A percentile compares a stretch with the other conserved stretches of the same genome.
These are phyloP conservation scores for Pythium scleroteichum DNA, from an alignment of 352 stramenopile species.

Conservation along the genomic window DNA sequence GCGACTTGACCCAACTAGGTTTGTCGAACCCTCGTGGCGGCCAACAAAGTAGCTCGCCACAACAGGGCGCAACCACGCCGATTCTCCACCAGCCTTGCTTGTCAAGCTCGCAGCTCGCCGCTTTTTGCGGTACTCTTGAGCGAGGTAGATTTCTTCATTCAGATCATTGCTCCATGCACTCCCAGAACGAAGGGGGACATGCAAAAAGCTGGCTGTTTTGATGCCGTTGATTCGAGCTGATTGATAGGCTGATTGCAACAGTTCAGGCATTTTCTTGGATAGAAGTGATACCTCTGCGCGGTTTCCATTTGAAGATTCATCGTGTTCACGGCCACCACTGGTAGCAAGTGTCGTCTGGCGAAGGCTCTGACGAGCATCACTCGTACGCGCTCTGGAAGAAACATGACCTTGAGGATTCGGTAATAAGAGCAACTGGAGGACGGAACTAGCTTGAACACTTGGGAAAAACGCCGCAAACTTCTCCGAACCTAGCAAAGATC, in stretches of 20 bases:
- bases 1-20: not conserved
- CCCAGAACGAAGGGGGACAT: constrained; percentile 41
- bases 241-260: constrained; percentile 60
- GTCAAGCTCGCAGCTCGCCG: constrained; percentile 27
- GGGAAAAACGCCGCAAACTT: constrained; percentile 55
- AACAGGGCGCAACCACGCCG: constrained; percentile 36
- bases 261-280: constrained; percentile 34
- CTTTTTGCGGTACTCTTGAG: constrained; percentile 49
- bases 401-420: constrained; percentile 33
- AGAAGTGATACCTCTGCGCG: constrained; percentile 6
- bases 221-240: constrained; percentile 53
- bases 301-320: not conserved
- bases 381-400: constrained; percentile 7
- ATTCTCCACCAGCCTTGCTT: constrained; percentile 19
- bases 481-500: constrained; percentile 50
- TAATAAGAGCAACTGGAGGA: constrained; percentile 65
- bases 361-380: constrained; percentile 5
- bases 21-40: constrained; percentile 11
- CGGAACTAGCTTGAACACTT: constrained; percentile 55
- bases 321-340: constrained; percentile 1
- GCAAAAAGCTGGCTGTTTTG: constrained; percentile 62
- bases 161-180: constrained; percentile 47
- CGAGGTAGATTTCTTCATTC: constrained; percentile 50
- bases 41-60: constrained; percentile 16
- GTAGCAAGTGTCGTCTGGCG: constrained; percentile 11